Evolutionary conservation across 2,329 filamentous ascomycete species (phyloP).

Genomic region (Microsporum canis): DNA sequence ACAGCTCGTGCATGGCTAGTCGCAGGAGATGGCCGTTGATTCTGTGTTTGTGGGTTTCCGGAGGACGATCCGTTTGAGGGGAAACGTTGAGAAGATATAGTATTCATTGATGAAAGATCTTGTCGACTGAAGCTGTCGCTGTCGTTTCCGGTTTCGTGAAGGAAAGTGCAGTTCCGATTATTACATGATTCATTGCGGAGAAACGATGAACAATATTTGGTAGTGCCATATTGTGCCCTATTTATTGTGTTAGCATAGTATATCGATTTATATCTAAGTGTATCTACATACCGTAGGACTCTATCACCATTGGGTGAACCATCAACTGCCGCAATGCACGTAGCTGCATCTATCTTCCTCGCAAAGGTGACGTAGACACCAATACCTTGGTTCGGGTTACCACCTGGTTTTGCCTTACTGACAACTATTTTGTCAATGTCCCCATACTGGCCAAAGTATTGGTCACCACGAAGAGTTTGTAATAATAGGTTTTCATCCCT

Average conservation of each 20-base stretch:
- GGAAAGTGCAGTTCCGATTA: constrained; percentile 94
- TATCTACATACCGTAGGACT: constrained; percentile 59
- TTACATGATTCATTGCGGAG: constrained; percentile 87
- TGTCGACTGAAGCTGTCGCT: constrained; percentile 93
- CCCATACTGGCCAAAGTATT: constrained; percentile 97
- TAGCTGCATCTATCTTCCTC: constrained; percentile 75
- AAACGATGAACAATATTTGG: constrained; percentile 97
- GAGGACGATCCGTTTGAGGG: constrained; percentile 13
- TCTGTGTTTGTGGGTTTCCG: constrained; percentile 20
- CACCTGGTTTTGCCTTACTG: constrained; percentile 77
- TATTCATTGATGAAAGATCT: constrained; percentile 90
- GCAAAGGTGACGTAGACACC: constrained; percentile 99
- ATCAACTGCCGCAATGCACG: constrained; percentile 85
- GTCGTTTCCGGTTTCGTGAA: constrained; percentile 96
- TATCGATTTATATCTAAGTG: neutral
- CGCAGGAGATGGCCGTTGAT: constrained; percentile 31
- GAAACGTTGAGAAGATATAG: constrained; percentile 65
- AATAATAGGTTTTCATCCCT: constrained; percentile 78
- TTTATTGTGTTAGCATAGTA: neutral
- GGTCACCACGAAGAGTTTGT: constrained; percentile 74
- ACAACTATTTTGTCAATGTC: constrained; percentile 98
- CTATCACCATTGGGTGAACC: constrained; percentile 85
- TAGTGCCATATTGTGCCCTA: constrained; percentile 70
- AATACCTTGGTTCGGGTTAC: constrained; percentile 64
- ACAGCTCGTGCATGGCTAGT: constrained; percentile 41